Base-by-base conservation (phyloP, 441 rosid species). In the Aquilaria agallochum region DNA sequence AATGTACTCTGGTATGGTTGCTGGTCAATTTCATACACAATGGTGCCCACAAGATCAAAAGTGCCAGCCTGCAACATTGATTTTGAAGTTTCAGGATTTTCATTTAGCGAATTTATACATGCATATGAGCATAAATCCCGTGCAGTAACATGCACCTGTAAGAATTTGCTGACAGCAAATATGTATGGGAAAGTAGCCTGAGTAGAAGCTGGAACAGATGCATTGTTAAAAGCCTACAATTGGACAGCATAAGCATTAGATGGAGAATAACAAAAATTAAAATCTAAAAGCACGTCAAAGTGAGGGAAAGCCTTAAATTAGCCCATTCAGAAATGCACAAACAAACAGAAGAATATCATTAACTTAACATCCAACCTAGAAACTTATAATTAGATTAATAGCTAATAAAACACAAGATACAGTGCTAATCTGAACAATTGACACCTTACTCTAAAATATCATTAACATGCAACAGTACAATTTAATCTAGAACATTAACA, bases 1-100 rank as follows among this genome's bases (percentile, higher is more conserved):
- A 92, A 92, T 50, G 80, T 79, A 72, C 74, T 95, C 69, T 88
- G 96, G 75, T 73, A 85, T 33, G 97, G 87, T 58, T 86, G 84
- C 69, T 87, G 85, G 71, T 86, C 82, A 58, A 95, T 83, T 66
- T 95, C 99, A 66, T 90, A 92, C 47, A 88, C 53, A 61, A 92
- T 63, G 56, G 91, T 81, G 64, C 96, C 99, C 64, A 95, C 98
- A 13, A 95, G 97, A 84, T 95, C 98, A 74, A 92, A 95, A 65
- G 77, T 87, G 73, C 99, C 99, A 54, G 98, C 84, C 99, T 92
- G 88, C 73, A 71, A 31, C 44, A 65, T 55, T 62, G 14, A 50
- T 61, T 30, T 20, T 36, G 56, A 60, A 13, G 31, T 45, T 49
- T 34, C 55, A 64, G 68, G 9, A 2, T 64, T 54, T 66, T 27